phyloP scores from a whole-genome alignment of 116 monocot species.

The Trichopus zeylanicus region DNA sequence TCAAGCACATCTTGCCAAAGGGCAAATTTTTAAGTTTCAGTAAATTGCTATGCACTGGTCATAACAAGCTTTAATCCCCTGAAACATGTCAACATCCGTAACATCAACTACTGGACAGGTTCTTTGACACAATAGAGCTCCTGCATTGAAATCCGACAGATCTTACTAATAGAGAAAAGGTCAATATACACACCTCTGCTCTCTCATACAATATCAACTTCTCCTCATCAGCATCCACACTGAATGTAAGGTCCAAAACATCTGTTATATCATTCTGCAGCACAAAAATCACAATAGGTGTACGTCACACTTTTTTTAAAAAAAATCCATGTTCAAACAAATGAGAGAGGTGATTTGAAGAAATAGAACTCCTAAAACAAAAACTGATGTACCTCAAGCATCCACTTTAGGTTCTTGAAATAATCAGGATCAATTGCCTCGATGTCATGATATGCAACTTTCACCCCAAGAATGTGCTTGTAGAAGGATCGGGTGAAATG shows the following conservation, averaged over 20 bases:
- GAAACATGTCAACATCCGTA: too few relatives aligned
- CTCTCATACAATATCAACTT: constrained; percentile 59
- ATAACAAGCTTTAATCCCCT: not conserved
- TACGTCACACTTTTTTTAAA: constrained; percentile 5
- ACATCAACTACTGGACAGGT: too few relatives aligned
- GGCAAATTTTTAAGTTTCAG: too few relatives aligned
- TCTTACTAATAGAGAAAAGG: too few relatives aligned
- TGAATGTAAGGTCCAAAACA: constrained; percentile 35
- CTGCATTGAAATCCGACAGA: too few relatives aligned
- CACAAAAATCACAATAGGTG: constrained; percentile 3
- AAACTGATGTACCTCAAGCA: constrained; percentile 41
- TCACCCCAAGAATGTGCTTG: constrained; percentile 95
- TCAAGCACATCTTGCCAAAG: constrained; percentile 1
- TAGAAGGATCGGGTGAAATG: constrained; percentile 99
- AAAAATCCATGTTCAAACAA: not conserved
- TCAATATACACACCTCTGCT: constrained; percentile 35
- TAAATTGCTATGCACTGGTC: too few relatives aligned
- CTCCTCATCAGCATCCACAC: constrained; percentile 58
- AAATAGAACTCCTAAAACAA: not conserved
- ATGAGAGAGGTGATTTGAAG: not conserved
- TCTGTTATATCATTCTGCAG: constrained; percentile 96
- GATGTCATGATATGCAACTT: constrained; percentile 98
- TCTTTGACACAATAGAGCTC: too few relatives aligned
- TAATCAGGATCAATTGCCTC: constrained; percentile 96
- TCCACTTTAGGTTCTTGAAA: constrained; percentile 68